Base-by-base conservation (phyloP, 2,329 filamentous ascomycete species). In the Talaromyces sp. region DNA sequence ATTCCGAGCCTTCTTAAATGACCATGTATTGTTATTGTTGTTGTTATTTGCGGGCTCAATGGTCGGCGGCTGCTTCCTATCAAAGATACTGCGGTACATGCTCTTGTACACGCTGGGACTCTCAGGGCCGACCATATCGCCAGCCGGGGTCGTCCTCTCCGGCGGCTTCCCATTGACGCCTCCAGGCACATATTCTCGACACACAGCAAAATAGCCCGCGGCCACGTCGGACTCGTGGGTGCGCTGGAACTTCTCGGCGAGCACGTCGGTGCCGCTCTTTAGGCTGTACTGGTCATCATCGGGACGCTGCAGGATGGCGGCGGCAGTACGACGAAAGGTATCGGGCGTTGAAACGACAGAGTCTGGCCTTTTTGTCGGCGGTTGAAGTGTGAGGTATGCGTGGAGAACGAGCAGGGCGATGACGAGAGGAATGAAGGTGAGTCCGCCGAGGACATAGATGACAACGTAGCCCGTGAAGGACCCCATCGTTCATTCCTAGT, bases 61-160 rank as follows among this genome's bases (percentile, higher is more conserved):
- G 2, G 79, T 82, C 3, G 84, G 82, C 18, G 76, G 76, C 65
- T 81, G 82, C 70, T 89, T 93, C 70, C 94, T 86, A 69, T 96
- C 92, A 73, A 99, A 98, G 64, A 99, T 89, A 74, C 90, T 96
- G 73, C 92, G 84, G 78, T 99, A 99, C 92, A 99, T 97, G 74
- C 90, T 90, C 83, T 98, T 95, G 76, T 98, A 98, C 42, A 99
- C 94, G 74, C 94, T 97, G 61, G 90, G 92, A 61, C 92, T 89
- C 50, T 89, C 82, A 36, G 89, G 86, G 1, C 47, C 59, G 52
- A 95, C 87, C 16, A 90, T 89, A 61, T 89, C 87, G 18, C 91
- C 92, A 12, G 91, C 85, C 5, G 92, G 91, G 0, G 91, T 94
- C 34, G 88, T 86, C 63, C 92, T 86, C 78, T 96, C 93, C 62